These are phyloP conservation scores for Boehmeria nivea DNA, from an alignment of 306 rosid species.

Conservation along the genomic window DNA sequence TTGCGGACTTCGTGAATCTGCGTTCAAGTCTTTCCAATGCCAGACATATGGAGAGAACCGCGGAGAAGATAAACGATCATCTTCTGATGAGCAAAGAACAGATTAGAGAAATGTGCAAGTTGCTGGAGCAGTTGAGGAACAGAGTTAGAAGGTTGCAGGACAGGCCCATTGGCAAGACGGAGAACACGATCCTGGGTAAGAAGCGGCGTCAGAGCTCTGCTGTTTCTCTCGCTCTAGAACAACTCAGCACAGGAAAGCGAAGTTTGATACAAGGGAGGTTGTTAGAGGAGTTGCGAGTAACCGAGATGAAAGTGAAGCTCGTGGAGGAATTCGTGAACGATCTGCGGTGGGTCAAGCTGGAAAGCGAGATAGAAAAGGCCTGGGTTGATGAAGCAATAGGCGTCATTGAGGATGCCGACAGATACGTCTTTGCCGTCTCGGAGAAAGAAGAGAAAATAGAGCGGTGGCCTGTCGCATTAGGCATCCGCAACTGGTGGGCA, in stretches of 20 bases:
- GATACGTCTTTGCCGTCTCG: neutral
- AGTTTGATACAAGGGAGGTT: neutral
- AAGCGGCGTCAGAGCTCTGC: neutral
- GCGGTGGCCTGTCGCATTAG: neutral
- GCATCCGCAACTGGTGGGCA: neutral
- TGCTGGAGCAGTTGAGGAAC: conserved; percentile 5
- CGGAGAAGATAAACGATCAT: too few species aligned
- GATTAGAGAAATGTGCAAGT: neutral
- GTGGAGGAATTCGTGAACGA: conserved; percentile 25
- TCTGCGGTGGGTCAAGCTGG: conserved; percentile 12
- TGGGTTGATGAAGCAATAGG: conserved; percentile 19
- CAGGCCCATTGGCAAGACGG: neutral
- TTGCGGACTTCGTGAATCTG: too few species aligned
- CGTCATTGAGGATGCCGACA: neutral
- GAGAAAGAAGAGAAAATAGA: neutral
- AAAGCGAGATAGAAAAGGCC: conserved; percentile 20
- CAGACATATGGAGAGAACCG: too few species aligned
- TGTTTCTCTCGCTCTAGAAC: neutral
- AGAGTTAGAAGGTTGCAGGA: conserved; percentile 12
- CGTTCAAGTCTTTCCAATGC: too few species aligned
- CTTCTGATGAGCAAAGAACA: too few species aligned
- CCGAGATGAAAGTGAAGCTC: conserved; percentile 12
- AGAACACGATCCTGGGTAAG: neutral
- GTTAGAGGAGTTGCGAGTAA: neutral
- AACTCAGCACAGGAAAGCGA: neutral